phyloP scores from a whole-genome alignment of 225 moss, liverwort and hornwort genomes.

The Neckera pumila region DNA sequence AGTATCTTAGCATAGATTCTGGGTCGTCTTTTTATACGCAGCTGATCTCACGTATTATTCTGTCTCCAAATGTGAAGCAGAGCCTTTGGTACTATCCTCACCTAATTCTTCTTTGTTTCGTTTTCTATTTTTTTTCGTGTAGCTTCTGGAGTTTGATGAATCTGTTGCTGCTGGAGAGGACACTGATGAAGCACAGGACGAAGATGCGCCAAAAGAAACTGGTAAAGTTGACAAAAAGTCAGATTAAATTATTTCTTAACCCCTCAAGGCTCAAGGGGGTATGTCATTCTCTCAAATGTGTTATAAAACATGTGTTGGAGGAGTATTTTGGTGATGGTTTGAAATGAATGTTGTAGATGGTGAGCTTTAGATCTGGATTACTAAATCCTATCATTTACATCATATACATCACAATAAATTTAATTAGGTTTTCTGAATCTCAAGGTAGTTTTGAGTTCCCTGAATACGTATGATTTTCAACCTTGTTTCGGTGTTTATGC shows the following conservation, averaged over 20 bases:
- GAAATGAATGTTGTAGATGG: neutral
- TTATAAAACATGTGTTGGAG: conserved; percentile 25
- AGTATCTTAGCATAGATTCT: neutral
- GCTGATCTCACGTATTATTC: neutral
- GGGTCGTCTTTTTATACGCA: neutral
- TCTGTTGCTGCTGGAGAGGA: conserved; percentile 45
- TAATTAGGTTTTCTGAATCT: neutral
- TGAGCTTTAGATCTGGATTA: neutral
- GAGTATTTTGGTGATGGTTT: conserved; percentile 2
- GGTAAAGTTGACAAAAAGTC: conserved; percentile 43
- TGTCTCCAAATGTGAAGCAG: neutral
- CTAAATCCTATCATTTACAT: neutral
- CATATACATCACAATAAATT: neutral
- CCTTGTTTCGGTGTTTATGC: neutral
- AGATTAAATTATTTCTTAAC: neutral
- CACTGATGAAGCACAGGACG: conserved; percentile 36
- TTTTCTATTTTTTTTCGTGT: neutral
- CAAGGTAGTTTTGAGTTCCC: neutral
- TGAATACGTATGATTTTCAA: neutral
- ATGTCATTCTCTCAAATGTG: conserved; percentile 12
- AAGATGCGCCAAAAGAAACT: conserved; percentile 27
- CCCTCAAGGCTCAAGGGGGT: neutral
- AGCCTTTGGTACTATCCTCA: neutral
- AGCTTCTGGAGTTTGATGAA: conserved; percentile 95
- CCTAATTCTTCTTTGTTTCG: neutral